These are phyloP conservation scores for Colletotrichum euphorbiae DNA, from an alignment of 2,329 filamentous ascomycete genomes.

Conservation along the genomic window DNA sequence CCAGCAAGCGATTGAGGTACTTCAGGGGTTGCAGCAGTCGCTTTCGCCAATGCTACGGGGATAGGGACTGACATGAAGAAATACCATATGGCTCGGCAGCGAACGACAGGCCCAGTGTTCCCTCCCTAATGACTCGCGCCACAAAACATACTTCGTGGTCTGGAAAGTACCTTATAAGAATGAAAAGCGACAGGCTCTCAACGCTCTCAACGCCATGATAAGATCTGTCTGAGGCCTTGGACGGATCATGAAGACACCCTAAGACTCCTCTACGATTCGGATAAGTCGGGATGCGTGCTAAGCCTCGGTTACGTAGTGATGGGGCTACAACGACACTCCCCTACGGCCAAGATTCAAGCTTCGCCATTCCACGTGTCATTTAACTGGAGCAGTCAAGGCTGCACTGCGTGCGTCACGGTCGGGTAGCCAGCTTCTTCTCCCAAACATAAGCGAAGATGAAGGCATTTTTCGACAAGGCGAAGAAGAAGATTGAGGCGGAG, in stretches of 20 bases:
- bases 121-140: conserved; percentile 13
- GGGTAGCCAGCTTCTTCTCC: background rate
- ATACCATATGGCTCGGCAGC: background rate
- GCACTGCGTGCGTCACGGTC: conserved; percentile 23
- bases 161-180: background rate
- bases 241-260: background rate
- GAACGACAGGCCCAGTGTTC: conserved; percentile 11
- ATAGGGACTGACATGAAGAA: background rate
- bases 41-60: background rate
- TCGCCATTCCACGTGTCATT: conserved; percentile 39
- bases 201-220: background rate
- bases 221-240: background rate
- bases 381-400: conserved; percentile 33
- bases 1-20: background rate
- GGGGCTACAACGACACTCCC: conserved; percentile 19
- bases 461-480: conserved; percentile 36
- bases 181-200: background rate
- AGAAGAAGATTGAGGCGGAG: conserved; percentile 37
- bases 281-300: conserved; percentile 36
- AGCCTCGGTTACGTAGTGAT: conserved; percentile 32
- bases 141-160: background rate
- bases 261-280: background rate
- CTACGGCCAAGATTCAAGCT: conserved; percentile 34
- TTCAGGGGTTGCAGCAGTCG: background rate
- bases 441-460: conserved; percentile 25